A percentile compares a stretch with the other conserved stretches of the same genome.
Evolutionary conservation across 192 early-diverging fungal species (phyloP).

Genomic region (Martensiomyces pterosporus): DNA sequence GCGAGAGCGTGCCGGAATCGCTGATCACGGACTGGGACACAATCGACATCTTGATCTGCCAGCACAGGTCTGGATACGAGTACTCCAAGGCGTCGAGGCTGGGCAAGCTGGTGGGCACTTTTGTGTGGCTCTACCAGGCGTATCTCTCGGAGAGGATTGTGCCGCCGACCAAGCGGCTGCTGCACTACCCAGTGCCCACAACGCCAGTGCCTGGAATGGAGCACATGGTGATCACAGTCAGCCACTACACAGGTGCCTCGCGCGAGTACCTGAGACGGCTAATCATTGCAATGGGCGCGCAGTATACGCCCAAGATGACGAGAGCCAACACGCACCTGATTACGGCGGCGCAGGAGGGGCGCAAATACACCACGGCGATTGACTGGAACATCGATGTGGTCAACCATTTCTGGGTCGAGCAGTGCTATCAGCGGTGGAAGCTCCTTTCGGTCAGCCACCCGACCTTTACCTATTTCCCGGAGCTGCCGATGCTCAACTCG

Average conservation of each 20-base stretch:
- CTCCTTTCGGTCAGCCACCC: slow-evolving; percentile 54
- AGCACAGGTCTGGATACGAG: slow-evolving; percentile 44
- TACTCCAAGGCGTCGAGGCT: slow-evolving; percentile 50
- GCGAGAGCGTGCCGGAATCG: slow-evolving; percentile 18
- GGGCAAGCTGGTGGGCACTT: slow-evolving; percentile 47
- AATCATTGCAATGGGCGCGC: slow-evolving; percentile 59
- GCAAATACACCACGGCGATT: slow-evolving; percentile 61
- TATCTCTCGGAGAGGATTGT: slow-evolving; percentile 16
- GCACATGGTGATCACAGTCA: slow-evolving; percentile 56
- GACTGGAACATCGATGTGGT: slow-evolving; percentile 67
- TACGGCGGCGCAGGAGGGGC: slow-evolving; percentile 58
- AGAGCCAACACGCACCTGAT: slow-evolving; percentile 72
- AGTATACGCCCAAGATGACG: slow-evolving; percentile 61
- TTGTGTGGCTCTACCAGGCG: slow-evolving; percentile 47
- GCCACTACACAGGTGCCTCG: slow-evolving; percentile 64
- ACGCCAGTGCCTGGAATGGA: slow-evolving; percentile 19
- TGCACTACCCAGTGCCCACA: slow-evolving; percentile 40
- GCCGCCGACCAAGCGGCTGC: slow-evolving; percentile 32
- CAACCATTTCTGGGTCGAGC: slow-evolving; percentile 88
- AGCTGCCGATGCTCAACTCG: slow-evolving; percentile 46
- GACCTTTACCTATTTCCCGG: slow-evolving; percentile 55
- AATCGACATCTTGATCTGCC: slow-evolving; percentile 43
- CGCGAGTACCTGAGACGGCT: slow-evolving; percentile 64
- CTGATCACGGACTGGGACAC: slow-evolving; percentile 31
- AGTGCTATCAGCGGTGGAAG: slow-evolving; percentile 62